phyloP scores from a whole-genome alignment of 345 rosid species.

The Hibiscus trionum region DNA sequence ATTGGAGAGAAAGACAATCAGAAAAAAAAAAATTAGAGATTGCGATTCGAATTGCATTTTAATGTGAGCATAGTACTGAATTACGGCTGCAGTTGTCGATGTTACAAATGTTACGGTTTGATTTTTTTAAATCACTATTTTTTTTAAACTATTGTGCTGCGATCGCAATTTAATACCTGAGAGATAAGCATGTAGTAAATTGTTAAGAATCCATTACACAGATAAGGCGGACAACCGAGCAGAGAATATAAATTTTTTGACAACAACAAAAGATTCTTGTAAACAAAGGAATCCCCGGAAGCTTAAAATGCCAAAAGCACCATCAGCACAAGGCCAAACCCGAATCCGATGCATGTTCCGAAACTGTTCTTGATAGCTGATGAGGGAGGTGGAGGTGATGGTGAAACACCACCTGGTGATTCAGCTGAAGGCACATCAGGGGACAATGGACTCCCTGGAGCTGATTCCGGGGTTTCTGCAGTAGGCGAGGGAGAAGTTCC shows the following conservation, averaged over 20 bases:
- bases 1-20: too few relatives aligned
- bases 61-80: too few relatives aligned
- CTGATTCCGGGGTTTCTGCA: constrained; percentile 9
- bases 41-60: too few relatives aligned
- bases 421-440: constrained; percentile 17
- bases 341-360: constrained; percentile 8
- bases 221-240: neutral
- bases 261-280: neutral
- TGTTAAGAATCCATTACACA: neutral
- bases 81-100: too few relatives aligned
- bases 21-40: too few relatives aligned
- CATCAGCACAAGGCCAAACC: constrained; percentile 8
- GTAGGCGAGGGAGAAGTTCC: neutral
- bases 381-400: constrained; percentile 17
- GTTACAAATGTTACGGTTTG: too few relatives aligned
- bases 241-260: neutral
- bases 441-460: constrained; percentile 11
- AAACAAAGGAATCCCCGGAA: neutral
- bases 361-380: constrained; percentile 22
- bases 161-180: too few relatives aligned
- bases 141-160: too few relatives aligned
- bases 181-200: neutral
- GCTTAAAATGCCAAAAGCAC: constrained; percentile 1
- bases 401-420: constrained; percentile 11
- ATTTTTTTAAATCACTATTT: too few relatives aligned